Base-by-base conservation (phyloP, 345 rosid species). In the Excoecaria agallocha region DNA sequence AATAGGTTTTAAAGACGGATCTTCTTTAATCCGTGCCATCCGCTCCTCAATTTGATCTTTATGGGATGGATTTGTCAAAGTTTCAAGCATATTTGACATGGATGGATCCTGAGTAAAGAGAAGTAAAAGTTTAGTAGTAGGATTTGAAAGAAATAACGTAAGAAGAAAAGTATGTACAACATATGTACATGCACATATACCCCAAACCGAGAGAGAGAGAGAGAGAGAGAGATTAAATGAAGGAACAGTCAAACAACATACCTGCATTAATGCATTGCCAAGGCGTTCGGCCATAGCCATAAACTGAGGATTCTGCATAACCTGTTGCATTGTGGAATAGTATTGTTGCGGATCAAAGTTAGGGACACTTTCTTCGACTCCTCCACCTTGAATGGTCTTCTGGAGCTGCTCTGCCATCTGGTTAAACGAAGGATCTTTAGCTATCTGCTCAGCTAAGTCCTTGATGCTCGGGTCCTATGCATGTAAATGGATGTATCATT, bases 321-420 rank as follows among this genome's bases (percentile, higher is more conserved):
- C 98, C 81, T 95, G 97, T 68, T 91, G 93, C 96, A 95, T 90
- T 12, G 99, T 95, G 58, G 87, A 68, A 48, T 85, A 79, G 79
- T 95, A 95, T 69, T 91, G 92, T 66, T 91, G 88, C 25, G 91
- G 72, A 74, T 95, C 96, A 75, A 95, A 86, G 81, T 84, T 86
- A 39, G 98, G 97, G 46, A 84, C 45, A 62, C 81, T 68, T 0
- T 85, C 96, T 20, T 86, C 98, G 35, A 65, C 77, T 4, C 87
- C 38, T 66, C 86, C 82, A 71, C 87, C 92, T 65, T 91, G 94
- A 63, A 93, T 83, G 7, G 93, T 85, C 80, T 89, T 84, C 84
- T 89, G 97, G 38, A 95, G 90, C 85, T 93, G 99, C 89, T 93
- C 98, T 37, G 99, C 99, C 91, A 95, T 84, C 73, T 90, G 88